Evolutionary conservation across 768 basidiomycete genomes (phyloP).

Genomic region (Lenzites betulinus): DNA sequence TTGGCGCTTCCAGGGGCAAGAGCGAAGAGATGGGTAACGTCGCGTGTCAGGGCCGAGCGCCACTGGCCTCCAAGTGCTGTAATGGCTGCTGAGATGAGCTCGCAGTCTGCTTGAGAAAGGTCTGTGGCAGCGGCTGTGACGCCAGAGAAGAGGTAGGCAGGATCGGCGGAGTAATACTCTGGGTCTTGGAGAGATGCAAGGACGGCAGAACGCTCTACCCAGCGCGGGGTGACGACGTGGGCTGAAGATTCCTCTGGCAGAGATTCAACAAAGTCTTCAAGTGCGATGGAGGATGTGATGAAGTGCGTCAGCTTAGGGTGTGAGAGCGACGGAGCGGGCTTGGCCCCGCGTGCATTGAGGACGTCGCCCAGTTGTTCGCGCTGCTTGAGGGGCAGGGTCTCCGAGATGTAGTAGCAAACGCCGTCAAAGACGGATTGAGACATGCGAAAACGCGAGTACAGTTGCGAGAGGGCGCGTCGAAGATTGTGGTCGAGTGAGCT

Average conservation of each 20-base stretch:
- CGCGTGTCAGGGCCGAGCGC: constrained; percentile 73
- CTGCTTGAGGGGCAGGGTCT: constrained; percentile 46
- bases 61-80: constrained; percentile 80
- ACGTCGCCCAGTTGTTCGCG: constrained; percentile 47
- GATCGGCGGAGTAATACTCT: constrained; percentile 74
- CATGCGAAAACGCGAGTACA: not conserved
- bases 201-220: constrained; percentile 70
- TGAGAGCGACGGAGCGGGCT: constrained; percentile 31
- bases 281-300: constrained; percentile 56
- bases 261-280: constrained; percentile 57
- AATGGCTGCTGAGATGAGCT: constrained; percentile 73
- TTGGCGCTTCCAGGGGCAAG: constrained; percentile 46
- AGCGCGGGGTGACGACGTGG: constrained; percentile 51
- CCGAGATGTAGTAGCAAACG: constrained; percentile 50
- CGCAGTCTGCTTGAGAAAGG: constrained; percentile 65
- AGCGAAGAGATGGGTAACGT: constrained; percentile 87
- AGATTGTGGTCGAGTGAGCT: not conserved
- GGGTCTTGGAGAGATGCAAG: constrained; percentile 60
- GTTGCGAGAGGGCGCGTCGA: not conserved
- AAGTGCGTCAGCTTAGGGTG: constrained; percentile 49
- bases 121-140: constrained; percentile 73
- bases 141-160: constrained; percentile 79
- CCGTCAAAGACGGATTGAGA: constrained; percentile 39
- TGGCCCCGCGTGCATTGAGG: constrained; percentile 57
- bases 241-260: constrained; percentile 28